Percentiles rank a stretch among this genome's conserved stretches.
These are phyloP conservation scores for Termitomyces titanicus DNA, from an alignment of 768 basidiomycete genomes.

Conservation along the genomic window DNA sequence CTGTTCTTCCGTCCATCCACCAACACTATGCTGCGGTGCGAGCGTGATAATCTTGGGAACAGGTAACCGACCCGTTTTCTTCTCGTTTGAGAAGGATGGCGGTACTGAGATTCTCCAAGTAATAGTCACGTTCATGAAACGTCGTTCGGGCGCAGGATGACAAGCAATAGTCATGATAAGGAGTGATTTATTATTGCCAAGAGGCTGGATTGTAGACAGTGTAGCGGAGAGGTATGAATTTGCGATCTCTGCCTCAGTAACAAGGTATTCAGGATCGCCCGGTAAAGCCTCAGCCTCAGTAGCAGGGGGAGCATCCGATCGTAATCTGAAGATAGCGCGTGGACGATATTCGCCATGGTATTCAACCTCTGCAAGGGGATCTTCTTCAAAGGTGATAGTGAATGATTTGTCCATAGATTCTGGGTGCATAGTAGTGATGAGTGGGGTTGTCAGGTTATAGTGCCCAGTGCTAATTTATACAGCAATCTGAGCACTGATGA, in stretches of 20 bases:
- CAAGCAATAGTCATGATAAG: slow-evolving; percentile 16
- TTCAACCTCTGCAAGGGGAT: slow-evolving; percentile 6
- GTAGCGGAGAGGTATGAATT: slow-evolving; percentile 19
- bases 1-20: slow-evolving; percentile 23
- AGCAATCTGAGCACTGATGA: neutral
- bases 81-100: neutral
- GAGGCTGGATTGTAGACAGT: slow-evolving; percentile 18
- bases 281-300: neutral
- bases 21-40: slow-evolving; percentile 19
- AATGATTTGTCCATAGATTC: slow-evolving; percentile 5
- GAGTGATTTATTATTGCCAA: slow-evolving; percentile 15
- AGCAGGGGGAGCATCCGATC: neutral
- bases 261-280: slow-evolving; percentile 8
- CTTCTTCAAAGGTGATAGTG: slow-evolving; percentile 17
- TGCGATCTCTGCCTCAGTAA: slow-evolving; percentile 19
- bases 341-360: slow-evolving; percentile 5
- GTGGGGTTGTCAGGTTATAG: neutral
- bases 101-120: slow-evolving; percentile 13
- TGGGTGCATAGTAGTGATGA: slow-evolving; percentile 3
- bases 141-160: slow-evolving; percentile 17
- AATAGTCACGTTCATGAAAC: slow-evolving; percentile 16
- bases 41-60: slow-evolving; percentile 12
- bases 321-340: slow-evolving; percentile 8
- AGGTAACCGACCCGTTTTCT: neutral
- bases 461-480: neutral